Evolutionary conservation across 768 basidiomycete genomes (phyloP).

Genomic region (Mycena capillaripes): DNA sequence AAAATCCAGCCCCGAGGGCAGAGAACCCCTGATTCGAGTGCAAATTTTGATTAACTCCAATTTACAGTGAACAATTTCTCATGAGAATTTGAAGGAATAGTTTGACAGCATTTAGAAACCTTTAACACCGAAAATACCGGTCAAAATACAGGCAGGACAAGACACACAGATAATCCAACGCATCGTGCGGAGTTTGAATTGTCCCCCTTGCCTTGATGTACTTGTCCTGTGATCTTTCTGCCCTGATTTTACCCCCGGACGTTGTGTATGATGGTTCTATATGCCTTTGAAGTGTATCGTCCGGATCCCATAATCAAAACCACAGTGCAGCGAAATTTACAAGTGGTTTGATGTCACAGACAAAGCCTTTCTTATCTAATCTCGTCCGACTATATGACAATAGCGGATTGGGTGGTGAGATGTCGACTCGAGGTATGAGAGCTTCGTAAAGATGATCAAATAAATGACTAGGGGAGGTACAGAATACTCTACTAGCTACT

Average conservation of each 20-base stretch:
- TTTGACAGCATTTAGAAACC: not conserved
- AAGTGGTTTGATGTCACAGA: no score
- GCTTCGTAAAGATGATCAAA: no score
- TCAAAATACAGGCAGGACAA: conserved; percentile 1
- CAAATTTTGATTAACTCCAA: not conserved
- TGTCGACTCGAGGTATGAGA: no score
- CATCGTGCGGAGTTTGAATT: not conserved
- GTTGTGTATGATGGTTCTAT: conserved; percentile 1
- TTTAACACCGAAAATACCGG: not conserved
- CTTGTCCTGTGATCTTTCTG: not conserved
- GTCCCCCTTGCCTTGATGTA: not conserved
- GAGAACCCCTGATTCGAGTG: not conserved
- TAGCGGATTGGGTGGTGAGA: no score
- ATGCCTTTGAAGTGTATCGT: not conserved
- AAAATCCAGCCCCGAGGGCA: not conserved
- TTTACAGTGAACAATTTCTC: conserved; percentile 1
- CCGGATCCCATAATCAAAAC: not conserved
- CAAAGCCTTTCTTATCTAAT: no score
- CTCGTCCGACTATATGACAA: no score
- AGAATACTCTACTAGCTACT: no score
- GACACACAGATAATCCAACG: conserved; percentile 3
- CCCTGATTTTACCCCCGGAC: not conserved
- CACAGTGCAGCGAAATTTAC: not conserved
- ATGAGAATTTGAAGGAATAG: not conserved
- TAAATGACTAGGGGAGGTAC: no score